Base-by-base conservation (phyloP, 805 yeast genomes). In the Jamesozyma gamospora region DNA sequence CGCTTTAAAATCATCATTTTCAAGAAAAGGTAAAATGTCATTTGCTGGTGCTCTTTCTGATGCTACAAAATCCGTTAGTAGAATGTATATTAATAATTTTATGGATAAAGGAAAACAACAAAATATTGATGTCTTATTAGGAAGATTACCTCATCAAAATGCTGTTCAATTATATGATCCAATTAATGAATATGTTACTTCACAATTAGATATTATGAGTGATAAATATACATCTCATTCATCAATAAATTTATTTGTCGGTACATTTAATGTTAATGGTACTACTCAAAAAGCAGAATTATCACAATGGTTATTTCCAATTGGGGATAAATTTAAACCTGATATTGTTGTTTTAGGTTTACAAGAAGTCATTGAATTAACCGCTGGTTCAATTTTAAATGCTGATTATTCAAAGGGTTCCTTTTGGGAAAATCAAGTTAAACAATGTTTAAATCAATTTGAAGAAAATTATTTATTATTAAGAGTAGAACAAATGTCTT, bases 11-110 rank as follows among this genome's bases (percentile, higher is more conserved):
- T 84, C 96, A 0, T 86, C 96, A 4, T 92, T 82, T 55, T 84
- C 97, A 1, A 74, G 99, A 56, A 79, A 84, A 24, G 98, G 98
- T 18, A 90, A 88, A 53, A 87, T 88, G 96, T 86, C 90, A 33
- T 64, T 92, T 40, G 97, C 97, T 0, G 96, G 97, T 28, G 96
- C 96, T 0, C 63, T 92, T n/a, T 82, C 95, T 0, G 99, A 92
- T 63, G 96, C 94, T 4, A 87, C 97, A 1, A 92, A 92, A 62
- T 85, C 96, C 0, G 95, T 92, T 8, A 80, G 94, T 32, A 71
- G 99, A 61, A 78, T 92, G 75, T 92, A 92, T 59, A 90, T 92
- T 57, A 92, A 92, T 63, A 90, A 94, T 47, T 92, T 92, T 62
- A 88, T 86, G 52, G 99, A 92, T 62, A 83, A 83, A 51, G 79